Conservation (phyloP, 2,329 filamentous ascomycete genomes). For the Fusarium sp. region DNA sequence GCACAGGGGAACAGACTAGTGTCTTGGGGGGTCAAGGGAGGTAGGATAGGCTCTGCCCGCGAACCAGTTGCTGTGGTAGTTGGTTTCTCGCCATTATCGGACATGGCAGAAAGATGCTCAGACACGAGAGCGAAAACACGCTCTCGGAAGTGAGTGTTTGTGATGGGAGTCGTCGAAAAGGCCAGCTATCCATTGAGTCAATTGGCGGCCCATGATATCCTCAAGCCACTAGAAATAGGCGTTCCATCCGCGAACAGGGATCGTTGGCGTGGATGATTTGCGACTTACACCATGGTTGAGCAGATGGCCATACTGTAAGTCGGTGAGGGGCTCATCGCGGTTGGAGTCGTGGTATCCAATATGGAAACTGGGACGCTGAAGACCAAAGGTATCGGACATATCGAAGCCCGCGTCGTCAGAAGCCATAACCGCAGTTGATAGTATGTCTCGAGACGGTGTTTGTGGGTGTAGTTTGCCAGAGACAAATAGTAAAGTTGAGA, state of each 20-base stretch:
- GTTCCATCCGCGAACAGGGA: background rate
- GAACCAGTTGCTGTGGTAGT: conserved; percentile 60
- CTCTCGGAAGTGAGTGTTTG: conserved; percentile 77
- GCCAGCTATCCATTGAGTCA: conserved; percentile 70
- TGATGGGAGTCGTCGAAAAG: conserved; percentile 83
- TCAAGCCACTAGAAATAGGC: background rate
- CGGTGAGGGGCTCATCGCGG: conserved; percentile 70
- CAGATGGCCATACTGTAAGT: conserved; percentile 74
- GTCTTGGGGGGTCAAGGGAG: conserved; percentile 82
- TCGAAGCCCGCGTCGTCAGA: conserved; percentile 39
- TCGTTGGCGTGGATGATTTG: conserved; percentile 15
- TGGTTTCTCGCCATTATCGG: conserved; percentile 54
- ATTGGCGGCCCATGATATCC: conserved; percentile 16
- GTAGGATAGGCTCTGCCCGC: conserved; percentile 68
- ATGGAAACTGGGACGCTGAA: conserved; percentile 67
- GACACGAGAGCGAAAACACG: conserved; percentile 74
- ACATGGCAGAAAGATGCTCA: conserved; percentile 63
- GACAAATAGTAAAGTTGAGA: conserved; percentile 39
- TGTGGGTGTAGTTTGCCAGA: conserved; percentile 10
- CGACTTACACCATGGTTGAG: conserved; percentile 75
- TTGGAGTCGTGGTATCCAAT: conserved; percentile 80
- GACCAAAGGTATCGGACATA: conserved; percentile 46
- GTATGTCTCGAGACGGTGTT: background rate
- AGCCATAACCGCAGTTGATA: conserved; percentile 40
- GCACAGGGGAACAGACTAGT: conserved; percentile 78